A percentile compares a stretch with the other conserved stretches of the same genome.
Conservation (phyloP, 2,329 filamentous ascomycete genomes). For the Phaeophleospora eucalypticola region DNA sequence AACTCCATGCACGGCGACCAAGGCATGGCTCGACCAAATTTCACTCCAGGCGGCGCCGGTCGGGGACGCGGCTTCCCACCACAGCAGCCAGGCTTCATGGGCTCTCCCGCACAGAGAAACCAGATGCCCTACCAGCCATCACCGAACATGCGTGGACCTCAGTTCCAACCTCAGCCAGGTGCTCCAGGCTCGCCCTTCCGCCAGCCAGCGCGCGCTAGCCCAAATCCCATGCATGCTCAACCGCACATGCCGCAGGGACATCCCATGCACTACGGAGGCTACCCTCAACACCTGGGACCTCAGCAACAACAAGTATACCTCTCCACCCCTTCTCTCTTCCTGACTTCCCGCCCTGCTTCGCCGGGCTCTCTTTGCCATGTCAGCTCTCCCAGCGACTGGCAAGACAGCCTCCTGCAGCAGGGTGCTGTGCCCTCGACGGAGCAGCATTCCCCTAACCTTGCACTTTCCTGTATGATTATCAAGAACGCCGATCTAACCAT, state of each 20-base stretch:
- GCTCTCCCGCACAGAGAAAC: conserved; percentile 53
- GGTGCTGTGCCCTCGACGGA: conserved; percentile 2
- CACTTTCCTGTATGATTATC: conserved; percentile 1
- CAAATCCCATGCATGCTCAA: conserved; percentile 57
- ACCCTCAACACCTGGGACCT: conserved; percentile 51
- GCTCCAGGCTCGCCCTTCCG: conserved; percentile 39
- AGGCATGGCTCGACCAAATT: conserved; percentile 36
- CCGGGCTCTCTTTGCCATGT: conserved; percentile 13
- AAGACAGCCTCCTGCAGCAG: conserved; percentile 16
- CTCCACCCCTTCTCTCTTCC: conserved; percentile 34
- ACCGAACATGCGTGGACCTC: conserved; percentile 49
- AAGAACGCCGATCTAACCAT: conserved; percentile 37
- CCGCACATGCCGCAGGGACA: conserved; percentile 60
- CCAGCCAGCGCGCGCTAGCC: conserved; percentile 51
- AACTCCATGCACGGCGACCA: conserved; percentile 72
- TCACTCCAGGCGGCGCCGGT: conserved; percentile 38
- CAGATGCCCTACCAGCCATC: conserved; percentile 51
- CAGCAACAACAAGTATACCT: conserved; percentile 64
- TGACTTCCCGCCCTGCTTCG: conserved; percentile 16
- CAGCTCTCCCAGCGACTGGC: conserved; percentile 14
- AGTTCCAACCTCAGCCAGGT: conserved; percentile 29
- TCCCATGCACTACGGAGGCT: conserved; percentile 60
- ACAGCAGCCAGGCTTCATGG: conserved; percentile 46
- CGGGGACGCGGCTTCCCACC: conserved; percentile 47
- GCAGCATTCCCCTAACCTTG: background rate